Base-by-base conservation (phyloP, 306 rosid species). In the Cucurbita argyrosperma region DNA sequence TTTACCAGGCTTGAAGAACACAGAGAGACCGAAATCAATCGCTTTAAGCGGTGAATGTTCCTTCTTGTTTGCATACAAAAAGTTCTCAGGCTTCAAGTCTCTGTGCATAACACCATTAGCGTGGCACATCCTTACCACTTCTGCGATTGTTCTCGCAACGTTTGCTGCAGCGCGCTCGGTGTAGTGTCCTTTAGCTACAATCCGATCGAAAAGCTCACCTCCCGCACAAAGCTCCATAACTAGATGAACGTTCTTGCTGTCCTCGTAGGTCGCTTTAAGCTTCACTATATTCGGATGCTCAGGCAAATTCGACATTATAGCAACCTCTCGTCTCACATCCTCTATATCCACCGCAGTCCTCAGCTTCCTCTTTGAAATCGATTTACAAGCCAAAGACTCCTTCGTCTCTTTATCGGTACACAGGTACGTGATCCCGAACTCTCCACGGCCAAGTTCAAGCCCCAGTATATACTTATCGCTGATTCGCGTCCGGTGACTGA, bases 361-460 rank as follows among this genome's bases (percentile, higher is more conserved):
- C 5, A 95, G 88, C 90, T 95, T 95, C 75, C 96, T 65, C 72
- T 95, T 95, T 46, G 99, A 95, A 59, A 95, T 95, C 13, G 97
- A 91, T 84, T 95, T 95, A 82, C 99, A 95, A 6, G 99, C 99
- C 0, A 95, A 83, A 16, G 90, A 88, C 40, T 89, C 85, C 72
- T 89, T 91, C 3, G 90, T 91, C 72, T 95, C 96, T 8, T 89
- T 79, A 88, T 95, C 97, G 5, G 99, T 91, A 64, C 96, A 95
- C 5, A 95, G 87, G 57, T 89, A 91, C 16, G 99, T 95, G 79
- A 95, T 91, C 21, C 99, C 99, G 75, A 95, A 95, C 88, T 95
- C 99, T 2, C 99, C 99, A 0, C 99, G 95, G 30, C 99, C 99
- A 6, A 95, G 90, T 74, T 95, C 99, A 1, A 94, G 85, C 26